A percentile compares a stretch with the other conserved stretches of the same genome.
These are phyloP conservation scores for Curvularia lunata DNA, from an alignment of 2,329 filamentous ascomycete species.

Conservation along the genomic window DNA sequence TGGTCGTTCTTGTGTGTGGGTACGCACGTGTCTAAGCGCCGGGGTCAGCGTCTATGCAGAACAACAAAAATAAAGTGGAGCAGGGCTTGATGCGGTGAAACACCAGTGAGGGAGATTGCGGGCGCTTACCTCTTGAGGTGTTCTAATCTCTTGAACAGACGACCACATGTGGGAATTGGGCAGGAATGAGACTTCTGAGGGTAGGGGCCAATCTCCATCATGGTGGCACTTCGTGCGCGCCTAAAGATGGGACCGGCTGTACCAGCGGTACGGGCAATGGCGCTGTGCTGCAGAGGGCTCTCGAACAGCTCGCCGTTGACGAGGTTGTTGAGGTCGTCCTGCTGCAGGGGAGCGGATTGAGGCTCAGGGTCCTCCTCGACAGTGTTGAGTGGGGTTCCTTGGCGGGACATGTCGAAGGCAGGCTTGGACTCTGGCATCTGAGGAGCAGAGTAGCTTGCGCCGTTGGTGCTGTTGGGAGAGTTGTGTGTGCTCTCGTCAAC, in stretches of 20 bases:
- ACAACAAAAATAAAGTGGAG: slow-evolving; percentile 31
- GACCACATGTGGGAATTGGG: slow-evolving; percentile 96
- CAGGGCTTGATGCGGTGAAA: slow-evolving; percentile 15
- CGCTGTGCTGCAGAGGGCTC: slow-evolving; percentile 61
- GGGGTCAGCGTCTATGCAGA: slow-evolving; percentile 57
- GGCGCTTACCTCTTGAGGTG: slow-evolving; percentile 93
- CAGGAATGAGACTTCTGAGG: slow-evolving; percentile 98
- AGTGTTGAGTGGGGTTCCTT: slow-evolving; percentile 86
- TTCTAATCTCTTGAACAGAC: slow-evolving; percentile 98
- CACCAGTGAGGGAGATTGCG: slow-evolving; percentile 39
- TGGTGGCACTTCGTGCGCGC: slow-evolving; percentile 89
- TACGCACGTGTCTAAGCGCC: slow-evolving; percentile 87
- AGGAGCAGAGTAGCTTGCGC: slow-evolving; percentile 56
- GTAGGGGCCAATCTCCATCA: slow-evolving; percentile 96
- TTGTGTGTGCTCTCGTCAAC: slow-evolving; percentile 78
- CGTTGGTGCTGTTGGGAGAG: slow-evolving; percentile 77
- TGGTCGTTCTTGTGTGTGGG: slow-evolving; percentile 98
- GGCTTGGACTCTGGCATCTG: slow-evolving; percentile 75
- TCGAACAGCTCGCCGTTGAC: slow-evolving; percentile 49
- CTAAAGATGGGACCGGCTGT: slow-evolving; percentile 78
- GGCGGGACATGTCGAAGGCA: slow-evolving; percentile 79
- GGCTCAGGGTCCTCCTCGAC: slow-evolving; percentile 82
- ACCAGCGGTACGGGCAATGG: slow-evolving; percentile 64
- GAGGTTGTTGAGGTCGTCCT: slow-evolving; percentile 68
- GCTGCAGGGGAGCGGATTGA: slow-evolving; percentile 70